Evolutionary conservation across 2,329 filamentous ascomycete genomes (phyloP).

Genomic region (Botrytis cinerea): DNA sequence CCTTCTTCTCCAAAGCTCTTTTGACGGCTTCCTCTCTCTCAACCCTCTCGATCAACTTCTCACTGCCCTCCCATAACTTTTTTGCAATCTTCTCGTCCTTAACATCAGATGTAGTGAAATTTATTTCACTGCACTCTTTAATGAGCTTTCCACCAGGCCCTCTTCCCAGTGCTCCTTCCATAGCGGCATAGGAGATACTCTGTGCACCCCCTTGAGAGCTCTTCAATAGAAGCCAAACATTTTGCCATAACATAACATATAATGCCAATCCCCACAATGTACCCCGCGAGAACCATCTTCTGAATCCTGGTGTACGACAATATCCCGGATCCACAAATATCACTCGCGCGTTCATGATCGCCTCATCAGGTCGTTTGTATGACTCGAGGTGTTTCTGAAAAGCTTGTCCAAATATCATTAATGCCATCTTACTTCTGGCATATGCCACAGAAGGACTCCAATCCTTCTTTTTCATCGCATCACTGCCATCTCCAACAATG

Average conservation of each 20-base stretch:
- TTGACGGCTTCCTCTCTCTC: slow-evolving; percentile 77
- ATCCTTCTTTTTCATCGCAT: slow-evolving; percentile 47
- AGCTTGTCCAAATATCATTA: slow-evolving; percentile 85
- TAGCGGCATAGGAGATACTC: slow-evolving; percentile 79
- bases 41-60: slow-evolving; percentile 75
- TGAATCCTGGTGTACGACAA: slow-evolving; percentile 81
- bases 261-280: slow-evolving; percentile 75
- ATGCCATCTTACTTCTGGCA: slow-evolving; percentile 70
- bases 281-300: slow-evolving; percentile 83
- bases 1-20: slow-evolving; percentile 44
- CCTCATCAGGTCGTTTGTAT: slow-evolving; percentile 79
- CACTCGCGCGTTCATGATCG: slow-evolving; percentile 80
- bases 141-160: slow-evolving; percentile 70
- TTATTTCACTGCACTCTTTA: slow-evolving; percentile 84
- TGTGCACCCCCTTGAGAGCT: slow-evolving; percentile 82
- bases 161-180: slow-evolving; percentile 72
- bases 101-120: slow-evolving; percentile 71
- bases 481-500: slow-evolving; percentile 57
- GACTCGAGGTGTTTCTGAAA: slow-evolving; percentile 90
- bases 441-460: slow-evolving; percentile 62
- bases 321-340: slow-evolving; percentile 86
- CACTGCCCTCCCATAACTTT: slow-evolving; percentile 86
- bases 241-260: slow-evolving; percentile 75
- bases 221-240: slow-evolving; percentile 89
- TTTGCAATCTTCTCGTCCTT: slow-evolving; percentile 78